Evolutionary conservation across 2,329 filamentous ascomycete genomes (phyloP).

Genomic region (Fusarium sp.): DNA sequence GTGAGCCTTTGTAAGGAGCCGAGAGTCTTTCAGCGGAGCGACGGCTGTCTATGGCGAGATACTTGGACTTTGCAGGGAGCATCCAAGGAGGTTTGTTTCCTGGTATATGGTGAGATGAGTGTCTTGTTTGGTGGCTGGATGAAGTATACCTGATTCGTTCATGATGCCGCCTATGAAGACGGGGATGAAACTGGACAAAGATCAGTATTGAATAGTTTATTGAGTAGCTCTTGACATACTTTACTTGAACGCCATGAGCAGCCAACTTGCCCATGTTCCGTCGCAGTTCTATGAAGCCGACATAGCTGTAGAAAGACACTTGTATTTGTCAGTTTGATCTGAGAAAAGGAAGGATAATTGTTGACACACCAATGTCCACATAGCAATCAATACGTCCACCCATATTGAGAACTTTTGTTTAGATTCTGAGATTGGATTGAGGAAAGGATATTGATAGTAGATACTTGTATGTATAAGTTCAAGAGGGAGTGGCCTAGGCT

Average conservation of each 20-base stretch:
- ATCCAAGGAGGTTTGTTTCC: slow-evolving; percentile 82
- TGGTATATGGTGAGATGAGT: slow-evolving; percentile 42
- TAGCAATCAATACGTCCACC: slow-evolving; percentile 72
- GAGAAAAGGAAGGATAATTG: background rate
- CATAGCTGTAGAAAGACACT: slow-evolving; percentile 74
- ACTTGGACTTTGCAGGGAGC: slow-evolving; percentile 72
- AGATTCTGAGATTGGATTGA: accelerated
- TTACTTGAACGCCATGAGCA: slow-evolving; percentile 70
- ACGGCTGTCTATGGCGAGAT: slow-evolving; percentile 58
- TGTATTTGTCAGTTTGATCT: slow-evolving; percentile 5
- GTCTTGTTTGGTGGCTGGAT: background rate
- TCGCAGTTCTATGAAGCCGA: slow-evolving; percentile 67
- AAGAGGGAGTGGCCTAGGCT: background rate
- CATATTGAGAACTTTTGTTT: slow-evolving; percentile 54
- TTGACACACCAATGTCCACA: slow-evolving; percentile 69
- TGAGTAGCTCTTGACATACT: slow-evolving; percentile 60
- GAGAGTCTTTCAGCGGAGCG: slow-evolving; percentile 55
- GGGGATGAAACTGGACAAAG: slow-evolving; percentile 69
- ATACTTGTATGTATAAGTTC: background rate
- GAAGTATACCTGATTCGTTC: slow-evolving; percentile 61
- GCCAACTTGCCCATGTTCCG: slow-evolving; percentile 65
- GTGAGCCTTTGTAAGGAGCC: slow-evolving; percentile 51
- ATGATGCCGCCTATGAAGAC: slow-evolving; percentile 78
- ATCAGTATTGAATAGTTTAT: background rate
- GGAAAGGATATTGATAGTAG: background rate